Evolutionary conservation across 225 moss, liverwort and hornwort genomes (phyloP).

Genomic region (Ulota crispa): DNA sequence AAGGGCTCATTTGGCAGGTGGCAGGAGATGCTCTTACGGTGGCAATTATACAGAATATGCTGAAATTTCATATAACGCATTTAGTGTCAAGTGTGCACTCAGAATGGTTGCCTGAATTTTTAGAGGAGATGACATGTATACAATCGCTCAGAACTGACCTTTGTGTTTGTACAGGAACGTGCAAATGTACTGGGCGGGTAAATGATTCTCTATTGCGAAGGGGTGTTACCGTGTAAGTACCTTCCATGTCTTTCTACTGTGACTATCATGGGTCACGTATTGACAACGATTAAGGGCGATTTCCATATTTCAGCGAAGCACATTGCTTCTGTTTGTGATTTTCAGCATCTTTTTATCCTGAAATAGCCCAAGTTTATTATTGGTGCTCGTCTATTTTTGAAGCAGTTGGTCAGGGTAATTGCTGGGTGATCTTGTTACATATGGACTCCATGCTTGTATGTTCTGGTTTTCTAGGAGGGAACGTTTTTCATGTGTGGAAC

Average conservation of each 20-base stretch:
- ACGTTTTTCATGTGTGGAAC: neutral
- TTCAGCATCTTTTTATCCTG: neutral
- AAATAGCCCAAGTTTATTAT: neutral
- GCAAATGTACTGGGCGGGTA: neutral
- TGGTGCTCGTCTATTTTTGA: neutral
- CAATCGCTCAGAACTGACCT: neutral
- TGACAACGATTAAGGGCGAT: neutral
- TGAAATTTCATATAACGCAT: neutral
- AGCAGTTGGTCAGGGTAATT: neutral
- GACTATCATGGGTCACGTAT: neutral
- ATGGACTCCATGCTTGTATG: neutral
- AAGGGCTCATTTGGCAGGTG: too few relatives aligned
- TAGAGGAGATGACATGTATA: neutral
- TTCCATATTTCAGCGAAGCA: neutral
- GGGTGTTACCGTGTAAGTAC: neutral
- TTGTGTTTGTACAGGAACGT: neutral
- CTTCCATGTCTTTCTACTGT: conserved; percentile 7
- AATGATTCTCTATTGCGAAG: neutral
- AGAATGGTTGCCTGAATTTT: neutral
- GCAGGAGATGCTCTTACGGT: too few relatives aligned
- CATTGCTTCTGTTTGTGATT: conserved; percentile 8
- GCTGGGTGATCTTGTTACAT: neutral
- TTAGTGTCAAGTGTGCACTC: neutral
- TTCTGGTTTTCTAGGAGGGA: neutral
- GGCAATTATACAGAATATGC: neutral